phyloP scores from a whole-genome alignment of 2,329 filamentous ascomycete genomes.

The Diplodia mutila region DNA sequence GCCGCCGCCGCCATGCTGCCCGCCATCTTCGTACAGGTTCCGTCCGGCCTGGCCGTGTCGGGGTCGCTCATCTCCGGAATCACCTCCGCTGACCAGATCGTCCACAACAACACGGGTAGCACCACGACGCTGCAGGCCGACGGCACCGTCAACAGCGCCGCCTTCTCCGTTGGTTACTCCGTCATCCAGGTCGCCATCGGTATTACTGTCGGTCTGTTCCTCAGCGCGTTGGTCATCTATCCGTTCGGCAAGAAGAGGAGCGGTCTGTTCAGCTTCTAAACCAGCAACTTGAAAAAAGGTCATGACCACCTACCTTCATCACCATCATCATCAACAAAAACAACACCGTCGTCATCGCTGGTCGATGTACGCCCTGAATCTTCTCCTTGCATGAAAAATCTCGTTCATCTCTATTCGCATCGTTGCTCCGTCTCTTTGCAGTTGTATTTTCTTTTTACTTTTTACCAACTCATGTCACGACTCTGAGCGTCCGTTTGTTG shows the following conservation, averaged over 20 bases:
- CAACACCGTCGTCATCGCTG: background rate
- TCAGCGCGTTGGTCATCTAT: conserved; percentile 54
- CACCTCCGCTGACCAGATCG: conserved; percentile 60
- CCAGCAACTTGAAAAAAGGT: background rate
- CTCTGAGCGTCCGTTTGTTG: conserved; percentile 10
- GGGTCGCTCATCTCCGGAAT: conserved; percentile 62
- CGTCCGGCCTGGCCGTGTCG: conserved; percentile 61
- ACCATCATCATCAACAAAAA: background rate
- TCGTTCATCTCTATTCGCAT: background rate
- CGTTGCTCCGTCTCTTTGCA: background rate
- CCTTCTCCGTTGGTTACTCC: conserved; percentile 52
- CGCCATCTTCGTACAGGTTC: conserved; percentile 76
- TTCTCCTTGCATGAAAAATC: background rate
- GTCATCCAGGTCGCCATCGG: conserved; percentile 57
- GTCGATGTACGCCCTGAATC: conserved; percentile 6
- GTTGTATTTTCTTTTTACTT: background rate
- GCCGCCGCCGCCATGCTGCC: conserved; percentile 85
- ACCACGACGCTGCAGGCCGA: conserved; percentile 23
- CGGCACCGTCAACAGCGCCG: conserved; percentile 46
- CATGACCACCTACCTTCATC: background rate
- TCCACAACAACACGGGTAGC: conserved; percentile 48
- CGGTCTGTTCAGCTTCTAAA: conserved; percentile 47
- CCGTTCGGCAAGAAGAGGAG: conserved; percentile 54
- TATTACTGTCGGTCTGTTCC: conserved; percentile 55
- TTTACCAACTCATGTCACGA: conserved; percentile 9